phyloP scores from a whole-genome alignment of 345 rosid genomes.

The Linum trigynum region DNA sequence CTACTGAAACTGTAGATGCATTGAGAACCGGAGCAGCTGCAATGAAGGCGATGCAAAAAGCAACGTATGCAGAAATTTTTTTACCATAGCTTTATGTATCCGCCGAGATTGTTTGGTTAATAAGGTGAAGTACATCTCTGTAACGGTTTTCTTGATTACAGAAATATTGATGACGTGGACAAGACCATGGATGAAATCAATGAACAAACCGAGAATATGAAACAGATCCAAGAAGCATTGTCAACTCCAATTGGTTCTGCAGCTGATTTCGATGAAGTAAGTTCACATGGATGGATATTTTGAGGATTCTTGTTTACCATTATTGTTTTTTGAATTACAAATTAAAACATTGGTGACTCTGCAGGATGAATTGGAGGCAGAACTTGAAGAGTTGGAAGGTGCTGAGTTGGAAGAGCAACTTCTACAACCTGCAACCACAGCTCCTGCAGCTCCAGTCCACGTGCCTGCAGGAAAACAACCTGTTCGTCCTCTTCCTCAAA shows the following conservation, averaged over 20 bases:
- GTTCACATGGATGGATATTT: background rate
- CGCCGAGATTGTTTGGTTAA: too few species aligned
- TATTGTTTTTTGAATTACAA: background rate
- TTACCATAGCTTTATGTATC: background rate
- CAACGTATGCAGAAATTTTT: constrained; percentile 45
- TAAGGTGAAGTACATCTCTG: background rate
- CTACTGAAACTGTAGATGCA: constrained; percentile 85
- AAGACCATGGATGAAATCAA: constrained; percentile 86
- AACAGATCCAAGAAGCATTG: constrained; percentile 83
- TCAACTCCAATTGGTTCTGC: constrained; percentile 70
- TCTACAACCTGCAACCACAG: constrained; percentile 76
- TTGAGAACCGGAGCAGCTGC: constrained; percentile 80
- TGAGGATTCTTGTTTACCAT: background rate
- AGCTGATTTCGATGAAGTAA: constrained; percentile 83
- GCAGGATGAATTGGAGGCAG: constrained; percentile 93
- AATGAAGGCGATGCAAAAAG: constrained; percentile 92
- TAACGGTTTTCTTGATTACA: constrained; percentile 18
- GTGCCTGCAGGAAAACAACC: constrained; percentile 60
- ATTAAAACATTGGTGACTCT: constrained; percentile 5
- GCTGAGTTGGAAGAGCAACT: constrained; percentile 87
- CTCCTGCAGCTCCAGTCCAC: constrained; percentile 65
- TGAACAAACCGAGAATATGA: constrained; percentile 90
- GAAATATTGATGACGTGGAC: constrained; percentile 82
- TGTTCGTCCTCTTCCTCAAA: constrained; percentile 47
- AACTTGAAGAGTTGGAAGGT: constrained; percentile 88